A percentile compares a stretch with the other conserved stretches of the same genome.
Evolutionary conservation across 768 basidiomycete species (phyloP).

Genomic region (Boletellus sp.): DNA sequence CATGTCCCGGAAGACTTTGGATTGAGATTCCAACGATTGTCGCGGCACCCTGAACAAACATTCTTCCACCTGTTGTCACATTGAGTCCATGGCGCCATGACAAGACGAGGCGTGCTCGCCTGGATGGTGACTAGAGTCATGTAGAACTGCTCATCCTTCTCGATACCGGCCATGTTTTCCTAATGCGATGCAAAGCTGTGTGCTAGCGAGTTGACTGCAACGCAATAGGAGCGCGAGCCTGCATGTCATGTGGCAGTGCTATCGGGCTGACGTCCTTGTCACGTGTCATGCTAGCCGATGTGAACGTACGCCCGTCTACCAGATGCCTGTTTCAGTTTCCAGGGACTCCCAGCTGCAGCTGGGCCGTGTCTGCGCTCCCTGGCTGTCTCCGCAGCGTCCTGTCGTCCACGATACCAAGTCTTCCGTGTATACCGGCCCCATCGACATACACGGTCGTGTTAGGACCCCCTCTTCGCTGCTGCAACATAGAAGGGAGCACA

Average conservation of each 20-base stretch:
- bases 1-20: slow-evolving; percentile 25
- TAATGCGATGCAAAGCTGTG: no score
- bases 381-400: not conserved
- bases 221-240: no score
- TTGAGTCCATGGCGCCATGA: not conserved
- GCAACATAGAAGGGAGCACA: not conserved
- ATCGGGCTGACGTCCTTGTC: slow-evolving; percentile 2
- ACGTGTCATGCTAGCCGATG: slow-evolving; percentile 13
- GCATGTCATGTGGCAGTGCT: slow-evolving; percentile 18
- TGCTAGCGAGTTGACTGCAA: no score
- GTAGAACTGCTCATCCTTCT: slow-evolving; percentile 14
- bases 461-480: slow-evolving; percentile 3
- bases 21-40: slow-evolving; percentile 19
- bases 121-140: slow-evolving; percentile 18
- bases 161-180: not conserved
- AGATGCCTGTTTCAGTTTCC: slow-evolving; percentile 11
- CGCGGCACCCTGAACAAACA: slow-evolving; percentile 27
- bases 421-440: not conserved
- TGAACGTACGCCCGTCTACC: slow-evolving; percentile 3
- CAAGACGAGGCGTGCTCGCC: not conserved
- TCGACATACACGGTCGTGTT: slow-evolving; percentile 4
- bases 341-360: not conserved
- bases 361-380: not conserved
- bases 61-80: slow-evolving; percentile 23
- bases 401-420: not conserved